These are phyloP conservation scores for Nepenthes gracilis DNA, from an alignment of 148 eudicot genomes.

Conservation along the genomic window DNA sequence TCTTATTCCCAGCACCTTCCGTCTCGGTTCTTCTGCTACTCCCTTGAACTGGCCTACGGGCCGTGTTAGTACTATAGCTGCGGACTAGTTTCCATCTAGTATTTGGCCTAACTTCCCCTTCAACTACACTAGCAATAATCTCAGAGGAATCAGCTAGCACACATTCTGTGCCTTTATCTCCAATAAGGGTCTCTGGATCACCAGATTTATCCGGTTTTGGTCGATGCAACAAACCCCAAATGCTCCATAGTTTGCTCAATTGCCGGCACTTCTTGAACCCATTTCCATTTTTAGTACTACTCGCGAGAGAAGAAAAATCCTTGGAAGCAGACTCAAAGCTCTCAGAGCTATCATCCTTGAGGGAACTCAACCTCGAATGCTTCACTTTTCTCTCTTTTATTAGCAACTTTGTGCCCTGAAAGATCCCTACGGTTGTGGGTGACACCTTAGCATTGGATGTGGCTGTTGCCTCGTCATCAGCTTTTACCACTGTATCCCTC, in stretches of 20 bases:
- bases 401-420: conserved; percentile 37
- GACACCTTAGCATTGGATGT: conserved; percentile 22
- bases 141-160: conserved; percentile 10
- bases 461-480: conserved; percentile 24
- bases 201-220: conserved; percentile 22
- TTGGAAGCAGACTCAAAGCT: conserved; percentile 30
- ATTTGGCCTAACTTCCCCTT: conserved; percentile 7
- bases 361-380: conserved; percentile 36
- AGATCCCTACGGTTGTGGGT: conserved; percentile 23
- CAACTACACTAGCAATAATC: conserved; percentile 11
- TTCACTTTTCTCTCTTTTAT: conserved; percentile 54
- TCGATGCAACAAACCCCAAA: conserved; percentile 39
- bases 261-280: conserved; percentile 37
- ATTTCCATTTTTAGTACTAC: conserved; percentile 12
- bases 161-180: conserved; percentile 5
- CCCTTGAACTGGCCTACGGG: conserved; percentile 11
- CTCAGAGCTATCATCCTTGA: conserved; percentile 30
- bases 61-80: conserved; percentile 28
- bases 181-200: conserved; percentile 8
- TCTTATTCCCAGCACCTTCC: conserved; percentile 15
- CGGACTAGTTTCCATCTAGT: conserved; percentile 22
- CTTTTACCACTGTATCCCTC: conserved; percentile 19
- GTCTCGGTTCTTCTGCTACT: conserved; percentile 14
- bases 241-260: conserved; percentile 55
- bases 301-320: conserved; percentile 19